These are phyloP conservation scores for Penicillium sp. DNA, from an alignment of 2,329 filamentous ascomycete species.

Conservation along the genomic window DNA sequence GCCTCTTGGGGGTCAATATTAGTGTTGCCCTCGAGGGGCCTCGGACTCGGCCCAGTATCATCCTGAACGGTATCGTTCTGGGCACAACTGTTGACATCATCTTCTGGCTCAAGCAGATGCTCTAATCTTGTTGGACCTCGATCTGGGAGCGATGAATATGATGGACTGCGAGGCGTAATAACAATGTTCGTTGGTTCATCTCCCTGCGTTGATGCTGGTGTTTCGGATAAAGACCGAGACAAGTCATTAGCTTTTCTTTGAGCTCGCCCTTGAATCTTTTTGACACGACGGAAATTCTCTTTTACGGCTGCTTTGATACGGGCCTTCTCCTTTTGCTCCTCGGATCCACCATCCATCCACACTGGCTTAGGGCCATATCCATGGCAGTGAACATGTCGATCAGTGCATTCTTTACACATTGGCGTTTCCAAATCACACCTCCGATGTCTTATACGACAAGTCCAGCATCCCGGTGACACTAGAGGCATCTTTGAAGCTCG, in stretches of 20 bases:
- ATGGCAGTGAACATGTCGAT: slow-evolving; percentile 25
- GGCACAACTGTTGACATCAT: not conserved
- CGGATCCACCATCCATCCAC: slow-evolving; percentile 27
- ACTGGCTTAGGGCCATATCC: slow-evolving; percentile 29
- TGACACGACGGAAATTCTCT: slow-evolving; percentile 7
- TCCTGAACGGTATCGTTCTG: not conserved
- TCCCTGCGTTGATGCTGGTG: not conserved
- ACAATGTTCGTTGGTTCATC: not conserved
- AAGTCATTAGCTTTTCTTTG: slow-evolving; percentile 1
- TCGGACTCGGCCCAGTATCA: not conserved
- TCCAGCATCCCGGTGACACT: slow-evolving; percentile 24
- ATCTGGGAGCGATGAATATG: not conserved
- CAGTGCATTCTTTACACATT: slow-evolving; percentile 20
- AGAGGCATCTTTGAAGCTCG: not conserved
- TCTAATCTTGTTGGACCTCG: not conserved
- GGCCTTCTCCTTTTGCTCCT: slow-evolving; percentile 5
- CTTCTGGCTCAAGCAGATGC: not conserved
- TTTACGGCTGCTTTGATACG: slow-evolving; percentile 7
- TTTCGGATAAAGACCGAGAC: not conserved
- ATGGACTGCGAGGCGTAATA: not conserved
- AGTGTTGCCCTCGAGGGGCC: not conserved
- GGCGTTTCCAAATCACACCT: slow-evolving; percentile 26
- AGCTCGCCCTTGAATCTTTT: slow-evolving; percentile 7
- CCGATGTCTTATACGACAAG: slow-evolving; percentile 26
- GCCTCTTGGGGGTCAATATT: slow-evolving; percentile 5